Conservation (phyloP, 2,329 filamentous ascomycete genomes). For the Aspergillus piperis region DNA sequence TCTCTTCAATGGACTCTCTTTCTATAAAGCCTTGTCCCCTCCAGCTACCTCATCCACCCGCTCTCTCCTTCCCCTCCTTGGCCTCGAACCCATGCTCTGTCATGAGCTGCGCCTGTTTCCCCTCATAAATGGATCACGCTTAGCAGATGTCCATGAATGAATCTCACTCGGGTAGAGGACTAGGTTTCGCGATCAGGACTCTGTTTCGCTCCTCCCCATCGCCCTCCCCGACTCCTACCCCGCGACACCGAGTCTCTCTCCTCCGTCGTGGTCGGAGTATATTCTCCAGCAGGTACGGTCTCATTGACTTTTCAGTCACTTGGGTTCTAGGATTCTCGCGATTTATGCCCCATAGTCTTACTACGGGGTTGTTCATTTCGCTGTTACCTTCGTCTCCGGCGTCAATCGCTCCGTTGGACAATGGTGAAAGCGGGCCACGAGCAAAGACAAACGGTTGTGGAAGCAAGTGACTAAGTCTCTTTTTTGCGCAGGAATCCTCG, state of each 20-base stretch:
- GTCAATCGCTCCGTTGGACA: background rate
- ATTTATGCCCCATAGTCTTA: background rate
- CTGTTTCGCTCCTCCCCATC: constrained; percentile 35
- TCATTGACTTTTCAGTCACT: constrained; percentile 5
- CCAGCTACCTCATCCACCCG: constrained; percentile 2
- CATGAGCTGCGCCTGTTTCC: constrained; percentile 24
- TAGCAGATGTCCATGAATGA: constrained; percentile 41
- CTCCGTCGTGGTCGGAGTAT: constrained; percentile 39
- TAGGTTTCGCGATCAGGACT: constrained; percentile 34
- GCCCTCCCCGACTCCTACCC: constrained; percentile 29
- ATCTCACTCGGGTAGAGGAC: constrained; percentile 33
- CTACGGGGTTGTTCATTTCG: background rate
- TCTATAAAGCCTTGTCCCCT: constrained; percentile 14
- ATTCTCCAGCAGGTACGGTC: constrained; percentile 36
- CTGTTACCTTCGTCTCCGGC: background rate
- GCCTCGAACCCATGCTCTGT: constrained; percentile 16
- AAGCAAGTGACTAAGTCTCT: constrained; percentile 14
- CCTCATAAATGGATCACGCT: constrained; percentile 31
- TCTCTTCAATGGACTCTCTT: constrained; percentile 26
- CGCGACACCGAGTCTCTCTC: constrained; percentile 33
- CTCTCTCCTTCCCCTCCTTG: constrained; percentile 12
- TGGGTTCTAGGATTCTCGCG: background rate
- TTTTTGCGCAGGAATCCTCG: constrained; percentile 21
- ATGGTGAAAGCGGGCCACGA: background rate
- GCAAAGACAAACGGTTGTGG: constrained; percentile 1